Base-by-base conservation (phyloP, 176 grass and related monocot genomes). In the Melocanna baccifera region DNA sequence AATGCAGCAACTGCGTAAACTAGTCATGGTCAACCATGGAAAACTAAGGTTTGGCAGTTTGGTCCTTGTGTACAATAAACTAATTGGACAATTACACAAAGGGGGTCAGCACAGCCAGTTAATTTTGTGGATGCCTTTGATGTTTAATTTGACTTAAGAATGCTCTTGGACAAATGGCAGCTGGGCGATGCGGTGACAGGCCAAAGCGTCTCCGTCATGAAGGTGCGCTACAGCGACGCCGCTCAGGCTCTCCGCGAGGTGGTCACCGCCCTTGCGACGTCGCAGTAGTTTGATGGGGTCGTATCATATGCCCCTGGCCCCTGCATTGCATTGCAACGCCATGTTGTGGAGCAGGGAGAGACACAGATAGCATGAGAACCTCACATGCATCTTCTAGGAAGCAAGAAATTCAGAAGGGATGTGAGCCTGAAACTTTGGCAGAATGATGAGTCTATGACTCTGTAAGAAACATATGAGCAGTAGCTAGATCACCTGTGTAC, bases 181-280 rank as follows among this genome's bases (percentile, higher is more conserved):
- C 77, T 97, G 59, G 85, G 81, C 37, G 59, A 91, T 39, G 88
- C 94, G 1, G 78, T 86, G 55, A 83, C 69, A 50, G 86, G 74
- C 45, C 63, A 64, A 83, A 90, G 84, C 69, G 42, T 90, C 74
- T 57, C 87, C 3, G 18, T 78, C 81, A 80, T 77, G 59, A 92
- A 94, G 86, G 7, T 71, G 70, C 81, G 85, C 89, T 94, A 94
- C 81, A 80, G 43, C 58, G 85, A 97, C 39, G 70, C 78, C 2
- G 70, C 82, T 42, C 69, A 76, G 70, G 86, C 74, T 36, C 82
- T 97, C 62, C 81, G 84, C 0, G 87, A 91, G 72, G 69, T 97
- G 13, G 71, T 96, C 15, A 70, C 94, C 20, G 84, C 86, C 59
- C 76, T 97, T 26, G 67, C 78, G 56, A 61, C 77, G 37, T 28